Conservation (phyloP, 2,329 filamentous ascomycete genomes). For the Microdochium bolleyi region DNA sequence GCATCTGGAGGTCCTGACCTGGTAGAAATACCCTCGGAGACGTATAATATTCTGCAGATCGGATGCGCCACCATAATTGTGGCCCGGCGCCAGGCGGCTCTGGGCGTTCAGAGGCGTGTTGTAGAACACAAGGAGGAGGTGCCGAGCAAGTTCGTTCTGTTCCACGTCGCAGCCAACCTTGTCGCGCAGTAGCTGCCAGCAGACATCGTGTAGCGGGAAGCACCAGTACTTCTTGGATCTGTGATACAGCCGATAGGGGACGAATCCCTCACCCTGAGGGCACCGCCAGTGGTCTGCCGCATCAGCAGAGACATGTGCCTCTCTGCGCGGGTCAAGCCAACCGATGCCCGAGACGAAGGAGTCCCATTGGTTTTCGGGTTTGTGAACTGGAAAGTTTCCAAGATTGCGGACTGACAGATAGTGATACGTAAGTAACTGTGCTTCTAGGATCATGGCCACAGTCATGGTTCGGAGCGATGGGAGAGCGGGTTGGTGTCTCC, state of each 20-base stretch:
- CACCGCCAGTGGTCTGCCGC: conserved; percentile 1
- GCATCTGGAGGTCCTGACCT: conserved; percentile 4
- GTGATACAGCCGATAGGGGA: conserved; percentile 1
- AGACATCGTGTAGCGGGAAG: conserved; percentile 11
- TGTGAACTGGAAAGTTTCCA: conserved; percentile 1
- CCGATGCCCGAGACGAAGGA: conserved; percentile 11
- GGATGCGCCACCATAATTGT: conserved; percentile 8
- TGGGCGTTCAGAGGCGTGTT: conserved; percentile 7
- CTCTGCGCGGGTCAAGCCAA: conserved; percentile 6
- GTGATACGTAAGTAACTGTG: too few species aligned
- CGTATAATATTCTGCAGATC: conserved; percentile 1
- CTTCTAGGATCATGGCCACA: too few species aligned
- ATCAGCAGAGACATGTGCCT: conserved; percentile 5
- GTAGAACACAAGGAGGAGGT: conserved; percentile 10
- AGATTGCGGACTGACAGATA: not conserved
- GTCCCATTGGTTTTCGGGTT: conserved; percentile 1
- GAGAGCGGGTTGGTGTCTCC: not conserved
- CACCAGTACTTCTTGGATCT: conserved; percentile 6
- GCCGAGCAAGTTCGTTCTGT: conserved; percentile 5
- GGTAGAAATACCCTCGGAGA: conserved; percentile 2
- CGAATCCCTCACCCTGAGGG: not conserved
- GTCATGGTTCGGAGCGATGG: too few species aligned
- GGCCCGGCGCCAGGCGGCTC: conserved; percentile 4
- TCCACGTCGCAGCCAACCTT: conserved; percentile 3
- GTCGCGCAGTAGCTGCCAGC: conserved; percentile 10